phyloP scores from a whole-genome alignment of 306 rosid species.

The Myrica gale region DNA sequence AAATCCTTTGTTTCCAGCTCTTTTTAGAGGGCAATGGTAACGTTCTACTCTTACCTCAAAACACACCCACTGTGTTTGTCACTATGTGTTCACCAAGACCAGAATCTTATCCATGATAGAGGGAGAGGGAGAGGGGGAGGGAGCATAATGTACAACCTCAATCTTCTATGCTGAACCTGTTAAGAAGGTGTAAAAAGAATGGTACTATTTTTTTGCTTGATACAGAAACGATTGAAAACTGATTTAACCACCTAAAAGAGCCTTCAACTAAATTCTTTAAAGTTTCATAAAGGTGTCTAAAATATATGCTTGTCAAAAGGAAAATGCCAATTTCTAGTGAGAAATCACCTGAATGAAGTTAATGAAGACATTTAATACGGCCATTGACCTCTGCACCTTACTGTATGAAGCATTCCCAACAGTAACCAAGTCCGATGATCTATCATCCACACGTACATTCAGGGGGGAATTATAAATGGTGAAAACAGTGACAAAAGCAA shows the following conservation, averaged over 20 bases:
- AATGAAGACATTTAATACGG: constrained; percentile 65
- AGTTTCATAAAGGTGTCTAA: not conserved
- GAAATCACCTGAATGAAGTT: constrained; percentile 67
- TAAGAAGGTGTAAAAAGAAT: not conserved
- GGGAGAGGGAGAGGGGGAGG: not conserved
- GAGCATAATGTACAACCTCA: not conserved
- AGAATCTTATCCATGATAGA: not conserved
- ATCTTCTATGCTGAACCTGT: constrained; percentile 6
- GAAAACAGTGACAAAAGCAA: constrained; percentile 76
- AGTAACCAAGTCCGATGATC: constrained; percentile 41
- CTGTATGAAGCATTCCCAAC: constrained; percentile 63
- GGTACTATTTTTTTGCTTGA: not conserved
- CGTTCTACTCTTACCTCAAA: not conserved
- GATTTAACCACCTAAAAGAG: not conserved
- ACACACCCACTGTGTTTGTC: not conserved
- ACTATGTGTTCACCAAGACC: not conserved
- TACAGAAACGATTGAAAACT: not conserved
- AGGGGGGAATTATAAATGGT: constrained; percentile 63
- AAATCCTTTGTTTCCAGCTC: not conserved
- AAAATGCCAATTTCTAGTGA: constrained; percentile 4
- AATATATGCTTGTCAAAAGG: not conserved
- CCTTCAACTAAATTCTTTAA: constrained; percentile 8
- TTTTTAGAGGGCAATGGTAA: not conserved
- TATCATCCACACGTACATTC: constrained; percentile 31
- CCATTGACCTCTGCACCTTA: constrained; percentile 78